These are phyloP conservation scores for Alternaria sp. DNA, from an alignment of 2,329 filamentous ascomycete species.

Conservation along the genomic window DNA sequence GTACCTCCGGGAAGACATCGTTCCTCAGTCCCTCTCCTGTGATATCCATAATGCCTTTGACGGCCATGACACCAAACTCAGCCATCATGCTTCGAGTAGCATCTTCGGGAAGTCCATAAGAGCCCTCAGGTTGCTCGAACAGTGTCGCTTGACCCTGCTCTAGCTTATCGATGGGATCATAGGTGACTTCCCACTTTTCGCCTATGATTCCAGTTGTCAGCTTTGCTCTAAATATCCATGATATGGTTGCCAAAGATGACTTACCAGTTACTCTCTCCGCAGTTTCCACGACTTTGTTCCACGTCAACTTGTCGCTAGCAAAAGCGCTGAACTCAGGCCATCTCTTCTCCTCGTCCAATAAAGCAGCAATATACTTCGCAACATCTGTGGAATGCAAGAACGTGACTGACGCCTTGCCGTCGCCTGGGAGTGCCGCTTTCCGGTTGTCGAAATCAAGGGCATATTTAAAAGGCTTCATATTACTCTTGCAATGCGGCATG, in stretches of 20 bases:
- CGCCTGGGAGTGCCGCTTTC: constrained; percentile 26
- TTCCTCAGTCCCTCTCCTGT: constrained; percentile 14
- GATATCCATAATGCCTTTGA: constrained; percentile 17
- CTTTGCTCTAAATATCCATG: not conserved
- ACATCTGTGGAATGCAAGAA: constrained; percentile 29
- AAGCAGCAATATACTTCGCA: constrained; percentile 24
- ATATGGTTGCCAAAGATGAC: not conserved
- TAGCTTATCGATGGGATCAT: constrained; percentile 16
- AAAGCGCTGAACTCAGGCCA: constrained; percentile 51
- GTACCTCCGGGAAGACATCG: constrained; percentile 17
- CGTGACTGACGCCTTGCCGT: constrained; percentile 15
- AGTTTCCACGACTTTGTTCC: constrained; percentile 56
- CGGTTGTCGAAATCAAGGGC: constrained; percentile 28
- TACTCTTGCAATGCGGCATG: constrained; percentile 30
- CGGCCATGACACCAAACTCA: constrained; percentile 19
- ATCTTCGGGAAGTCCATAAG: constrained; percentile 11
- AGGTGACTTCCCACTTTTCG: constrained; percentile 18
- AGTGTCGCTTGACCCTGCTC: constrained; percentile 19
- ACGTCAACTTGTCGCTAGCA: constrained; percentile 56
- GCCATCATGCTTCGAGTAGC: constrained; percentile 5
- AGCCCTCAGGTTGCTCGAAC: constrained; percentile 17
- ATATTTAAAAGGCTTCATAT: constrained; percentile 28
- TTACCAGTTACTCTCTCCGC: constrained; percentile 55
- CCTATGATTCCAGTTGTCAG: constrained; percentile 9
- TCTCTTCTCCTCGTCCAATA: constrained; percentile 10